Percentiles rank a stretch among this genome's conserved stretches.
Evolutionary conservation across 257 asterid genomes (phyloP).

Genomic region (Solanum ossicruentum): DNA sequence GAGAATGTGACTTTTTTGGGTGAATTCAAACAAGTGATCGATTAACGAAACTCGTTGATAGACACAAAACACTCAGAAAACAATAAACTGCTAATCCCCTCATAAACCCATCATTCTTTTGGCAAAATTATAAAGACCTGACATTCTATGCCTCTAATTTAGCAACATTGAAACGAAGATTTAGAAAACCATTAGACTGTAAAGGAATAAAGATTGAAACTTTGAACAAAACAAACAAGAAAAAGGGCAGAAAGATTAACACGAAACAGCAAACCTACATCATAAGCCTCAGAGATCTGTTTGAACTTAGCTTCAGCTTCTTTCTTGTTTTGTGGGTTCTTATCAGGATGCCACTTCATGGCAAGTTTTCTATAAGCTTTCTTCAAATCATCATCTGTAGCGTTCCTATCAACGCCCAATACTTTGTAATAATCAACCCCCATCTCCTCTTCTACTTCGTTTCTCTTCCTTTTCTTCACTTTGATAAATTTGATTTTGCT

Average conservation of each 20-base stretch:
- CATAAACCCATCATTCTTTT: not conserved
- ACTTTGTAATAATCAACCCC: conserved; percentile 29
- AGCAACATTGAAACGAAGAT: not conserved
- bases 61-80: not conserved
- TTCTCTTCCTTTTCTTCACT: conserved; percentile 17
- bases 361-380: conserved; percentile 34
- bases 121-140: not conserved
- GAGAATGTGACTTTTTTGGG: not conserved
- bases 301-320: conserved; percentile 36
- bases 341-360: conserved; percentile 42
- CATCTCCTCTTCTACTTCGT: conserved; percentile 8
- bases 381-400: conserved; percentile 26
- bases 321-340: conserved; percentile 25
- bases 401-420: conserved; percentile 25
- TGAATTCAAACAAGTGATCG: not conserved
- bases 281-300: conserved; percentile 38
- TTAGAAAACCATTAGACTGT: not conserved
- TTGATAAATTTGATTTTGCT: not conserved
- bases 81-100: not conserved
- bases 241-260: not conserved
- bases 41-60: not conserved
- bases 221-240: not conserved
- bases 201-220: not conserved
- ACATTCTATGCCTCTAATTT: not conserved
- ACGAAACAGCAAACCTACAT: not conserved